These are phyloP conservation scores for Suillus alpinus DNA, from an alignment of 768 basidiomycete genomes.

Conservation along the genomic window DNA sequence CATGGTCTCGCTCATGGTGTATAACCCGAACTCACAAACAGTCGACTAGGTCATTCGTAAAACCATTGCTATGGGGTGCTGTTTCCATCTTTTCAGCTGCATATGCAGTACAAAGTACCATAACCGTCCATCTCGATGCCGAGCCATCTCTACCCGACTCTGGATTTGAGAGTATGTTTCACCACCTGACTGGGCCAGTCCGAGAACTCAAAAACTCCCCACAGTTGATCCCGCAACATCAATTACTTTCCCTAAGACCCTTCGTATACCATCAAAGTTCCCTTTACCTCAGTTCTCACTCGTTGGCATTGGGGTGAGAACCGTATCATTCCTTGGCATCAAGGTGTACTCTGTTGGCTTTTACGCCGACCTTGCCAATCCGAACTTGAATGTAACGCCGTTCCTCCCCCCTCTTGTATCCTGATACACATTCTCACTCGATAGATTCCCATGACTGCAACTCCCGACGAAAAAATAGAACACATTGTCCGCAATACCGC, in stretches of 20 bases:
- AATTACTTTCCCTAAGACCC: slow-evolving; percentile 66
- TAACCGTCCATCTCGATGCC: slow-evolving; percentile 45
- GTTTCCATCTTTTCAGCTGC: slow-evolving; percentile 31
- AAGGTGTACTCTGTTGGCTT: slow-evolving; percentile 90
- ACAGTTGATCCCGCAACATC: slow-evolving; percentile 73
- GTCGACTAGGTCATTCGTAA: slow-evolving; percentile 9
- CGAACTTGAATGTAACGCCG: slow-evolving; percentile 51
- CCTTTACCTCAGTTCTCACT: slow-evolving; percentile 63
- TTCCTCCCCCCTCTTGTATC: not conserved
- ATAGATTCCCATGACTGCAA: slow-evolving; percentile 54
- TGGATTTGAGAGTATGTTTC: slow-evolving; percentile 23
- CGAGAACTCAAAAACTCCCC: not conserved
- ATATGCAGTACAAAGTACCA: slow-evolving; percentile 21
- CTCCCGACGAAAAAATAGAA: slow-evolving; percentile 67
- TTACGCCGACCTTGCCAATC: slow-evolving; percentile 78
- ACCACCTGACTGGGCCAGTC: not conserved
- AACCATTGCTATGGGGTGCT: slow-evolving; percentile 31
- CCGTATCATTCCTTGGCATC: slow-evolving; percentile 84
- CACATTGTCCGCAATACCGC: slow-evolving; percentile 65
- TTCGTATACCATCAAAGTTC: slow-evolving; percentile 62
- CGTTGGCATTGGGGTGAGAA: slow-evolving; percentile 82
- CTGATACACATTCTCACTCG: slow-evolving; percentile 2
- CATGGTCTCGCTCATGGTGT: slow-evolving; percentile 2
- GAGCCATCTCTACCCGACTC: slow-evolving; percentile 17
- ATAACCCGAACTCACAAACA: not conserved